Base-by-base conservation (phyloP, 768 basidiomycete genomes). In the Leucosporidium scottii region DNA sequence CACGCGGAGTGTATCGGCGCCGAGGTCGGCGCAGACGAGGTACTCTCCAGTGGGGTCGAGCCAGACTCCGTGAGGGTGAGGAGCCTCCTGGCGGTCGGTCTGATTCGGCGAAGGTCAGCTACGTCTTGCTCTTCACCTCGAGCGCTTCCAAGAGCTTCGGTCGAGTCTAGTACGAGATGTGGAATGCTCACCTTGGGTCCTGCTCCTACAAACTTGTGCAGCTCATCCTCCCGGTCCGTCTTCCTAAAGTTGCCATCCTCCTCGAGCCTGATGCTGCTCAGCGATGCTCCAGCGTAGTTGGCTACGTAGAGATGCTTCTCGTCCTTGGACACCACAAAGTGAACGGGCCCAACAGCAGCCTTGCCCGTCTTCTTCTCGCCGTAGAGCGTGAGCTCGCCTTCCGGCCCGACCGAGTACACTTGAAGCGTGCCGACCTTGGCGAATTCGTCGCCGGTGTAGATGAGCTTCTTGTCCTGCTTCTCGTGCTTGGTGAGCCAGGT, bases 391-490 rank as follows among this genome's bases (percentile, higher is more conserved):
- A 69, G 44, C 39, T 18, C 8, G 13, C 56, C 61, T 10, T 53
- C 36, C 12, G 21, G 47, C 30, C 17, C 25, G 67, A 64, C 36
- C n/a, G n/a, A 0, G 56, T 64, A 67, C 23, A 64, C 31, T 20
- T 28, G 21, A 21, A 72, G 17, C 4, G n/a, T 25, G 28, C 71
- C 71, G 1, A 56, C n/a, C 10, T 48, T 44, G n/a, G 59, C 36
- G 47, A 72, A 69, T 62, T 72, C 71, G 64, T 66, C 67, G 10
- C 61, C 65, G 4, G 65, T 51, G 67, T 72, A 72, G 12, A 69
- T 50, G 51, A 72, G 39, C 39, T 44, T 44, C 39, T 44, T 6
- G 0, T 54, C 49, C 2, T 48, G 49, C 3, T 39, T 54, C 0
- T 31, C 50, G 28, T 44, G 39, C n/a, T 54, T 50, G 20, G 36